Evolutionary conservation across 1,139 yeast species (phyloP), one percentile per base, ranked within the genome.

Genomic region (Torulaspora pretoriensis): DNA sequence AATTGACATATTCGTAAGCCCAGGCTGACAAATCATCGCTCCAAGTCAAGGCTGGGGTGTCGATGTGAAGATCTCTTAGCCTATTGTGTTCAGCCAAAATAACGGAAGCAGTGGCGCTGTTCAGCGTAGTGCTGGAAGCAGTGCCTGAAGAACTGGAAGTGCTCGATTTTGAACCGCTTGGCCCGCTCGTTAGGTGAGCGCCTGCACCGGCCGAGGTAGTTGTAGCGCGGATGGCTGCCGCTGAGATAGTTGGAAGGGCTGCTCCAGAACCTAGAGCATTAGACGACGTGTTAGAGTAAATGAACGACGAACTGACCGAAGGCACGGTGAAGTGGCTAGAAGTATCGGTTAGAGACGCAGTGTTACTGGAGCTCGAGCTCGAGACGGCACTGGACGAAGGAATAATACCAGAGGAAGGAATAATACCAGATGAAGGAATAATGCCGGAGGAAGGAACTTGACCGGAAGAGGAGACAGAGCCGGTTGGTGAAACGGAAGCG

Each of bases 1-100:
- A 35, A 8, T 70, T 52, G 40, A 88, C 87, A 67, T 71, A 79
- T 36, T 64, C 52, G 42, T 75, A 74, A 43, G 73, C 72, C 47
- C 60, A 69, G 1, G 54, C 50, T 13, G 63, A 66, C 40, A 80
- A 67, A 0, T 65, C 63, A 16, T 68, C 56, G 56, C 73, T 70
- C 84, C 84, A 81, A 2, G 60, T 50, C 46, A 80, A 65, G 23
- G 64, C 56, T 34, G 65, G 72, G 22, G 74, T 88, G 36, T 80
- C 75, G 29, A 75, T 74, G 54, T 80, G 84, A 46, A 72, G 68
- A 19, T 76, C 77, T 70, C 85, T 69, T 63, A 74, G 71, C 8
- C 40, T 54, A 61, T 80, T 80, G 63, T 78, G 83, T 41, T 68
- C 79, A 32, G 56, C 61, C 48, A 80, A 67, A 43, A 79, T 69